phyloP scores from a whole-genome alignment of 371 early-diverging fungal genomes.

The Funneliformis caledonium region DNA sequence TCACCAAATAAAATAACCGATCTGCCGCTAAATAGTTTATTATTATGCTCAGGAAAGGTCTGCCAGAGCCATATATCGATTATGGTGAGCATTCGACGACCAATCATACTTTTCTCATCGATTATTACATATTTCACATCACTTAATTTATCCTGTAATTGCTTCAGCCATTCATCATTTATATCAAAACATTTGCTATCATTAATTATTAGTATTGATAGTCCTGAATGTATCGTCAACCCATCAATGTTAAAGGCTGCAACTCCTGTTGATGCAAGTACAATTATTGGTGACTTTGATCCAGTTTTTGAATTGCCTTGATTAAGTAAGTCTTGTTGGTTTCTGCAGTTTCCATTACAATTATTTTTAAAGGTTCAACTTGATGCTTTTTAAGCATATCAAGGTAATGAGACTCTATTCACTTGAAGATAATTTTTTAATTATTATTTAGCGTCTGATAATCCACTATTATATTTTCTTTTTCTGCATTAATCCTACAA shows the following conservation, averaged over 20 bases:
- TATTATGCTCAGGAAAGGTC: not conserved
- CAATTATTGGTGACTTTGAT: not conserved
- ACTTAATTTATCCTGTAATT: not conserved
- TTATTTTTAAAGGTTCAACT: not conserved
- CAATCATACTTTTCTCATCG: not conserved
- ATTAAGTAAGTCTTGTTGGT: too few species aligned
- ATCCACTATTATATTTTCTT: not conserved
- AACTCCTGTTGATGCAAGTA: not conserved
- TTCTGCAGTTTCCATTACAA: too few species aligned
- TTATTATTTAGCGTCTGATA: not conserved
- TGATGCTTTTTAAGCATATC: not conserved
- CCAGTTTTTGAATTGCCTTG: too few species aligned
- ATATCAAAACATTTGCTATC: not conserved
- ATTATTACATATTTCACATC: not conserved
- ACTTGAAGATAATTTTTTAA: not conserved
- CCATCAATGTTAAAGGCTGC: not conserved
- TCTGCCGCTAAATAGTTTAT: not conserved
- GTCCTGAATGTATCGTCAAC: too few species aligned
- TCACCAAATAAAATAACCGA: too few species aligned
- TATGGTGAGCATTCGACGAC: not conserved
- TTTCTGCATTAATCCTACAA: not conserved
- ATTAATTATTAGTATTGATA: not conserved
- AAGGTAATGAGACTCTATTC: not conserved
- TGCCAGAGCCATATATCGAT: not conserved
- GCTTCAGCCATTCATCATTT: not conserved